Evolutionary conservation across 495 filamentous ascomycete genomes (phyloP).

Genomic region (Penicillium verhagenii): DNA sequence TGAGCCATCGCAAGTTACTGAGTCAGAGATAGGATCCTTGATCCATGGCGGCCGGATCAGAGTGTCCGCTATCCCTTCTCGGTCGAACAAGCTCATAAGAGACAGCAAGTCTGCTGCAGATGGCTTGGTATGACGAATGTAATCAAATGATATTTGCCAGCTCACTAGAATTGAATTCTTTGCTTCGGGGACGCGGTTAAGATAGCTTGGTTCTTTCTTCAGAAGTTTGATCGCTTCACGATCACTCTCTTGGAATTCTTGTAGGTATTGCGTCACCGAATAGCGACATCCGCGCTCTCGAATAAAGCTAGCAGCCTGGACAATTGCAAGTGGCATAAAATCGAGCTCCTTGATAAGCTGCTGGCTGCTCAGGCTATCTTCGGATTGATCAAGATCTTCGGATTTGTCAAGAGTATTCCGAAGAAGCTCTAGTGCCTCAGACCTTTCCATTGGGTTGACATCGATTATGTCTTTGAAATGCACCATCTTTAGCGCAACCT

Average conservation of each 20-base stretch:
- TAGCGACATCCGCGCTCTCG: background rate
- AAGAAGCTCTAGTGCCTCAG: slow-evolving; percentile 20
- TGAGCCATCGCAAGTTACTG: too few species aligned
- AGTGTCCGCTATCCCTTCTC: background rate
- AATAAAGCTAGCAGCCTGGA: background rate
- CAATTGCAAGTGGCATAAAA: background rate
- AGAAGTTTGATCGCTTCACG: background rate
- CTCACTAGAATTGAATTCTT: background rate
- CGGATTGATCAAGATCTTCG: slow-evolving; percentile 13
- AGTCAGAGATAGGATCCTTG: too few species aligned
- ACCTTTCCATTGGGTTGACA: slow-evolving; percentile 35
- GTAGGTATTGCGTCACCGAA: background rate
- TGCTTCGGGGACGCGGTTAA: background rate
- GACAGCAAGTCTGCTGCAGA: background rate
- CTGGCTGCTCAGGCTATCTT: slow-evolving; percentile 1
- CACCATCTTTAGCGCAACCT: slow-evolving; percentile 24
- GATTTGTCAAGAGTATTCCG: too few species aligned
- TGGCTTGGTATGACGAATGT: background rate
- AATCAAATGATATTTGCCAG: background rate
- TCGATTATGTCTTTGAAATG: slow-evolving; percentile 37
- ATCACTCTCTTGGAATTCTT: background rate
- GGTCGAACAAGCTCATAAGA: background rate
- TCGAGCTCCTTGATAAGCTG: background rate
- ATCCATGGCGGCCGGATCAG: too few species aligned
- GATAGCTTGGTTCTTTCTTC: background rate